These are phyloP conservation scores for Aureobasidium sp. DNA, from an alignment of 2,329 filamentous ascomycete species.

Conservation along the genomic window DNA sequence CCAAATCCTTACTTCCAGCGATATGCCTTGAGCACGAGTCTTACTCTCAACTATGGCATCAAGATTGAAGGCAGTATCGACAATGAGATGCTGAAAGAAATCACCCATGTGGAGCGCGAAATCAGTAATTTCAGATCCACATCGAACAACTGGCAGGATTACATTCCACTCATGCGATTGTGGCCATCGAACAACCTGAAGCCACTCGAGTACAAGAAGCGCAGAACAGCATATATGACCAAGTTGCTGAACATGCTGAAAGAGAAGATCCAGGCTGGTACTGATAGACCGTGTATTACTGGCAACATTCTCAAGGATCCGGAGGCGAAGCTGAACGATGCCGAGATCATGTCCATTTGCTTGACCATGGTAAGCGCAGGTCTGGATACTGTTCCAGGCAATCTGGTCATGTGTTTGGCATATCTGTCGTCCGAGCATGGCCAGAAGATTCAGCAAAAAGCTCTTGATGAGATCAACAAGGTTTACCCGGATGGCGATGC, in stretches of 20 bases:
- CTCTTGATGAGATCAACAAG: constrained; percentile 62
- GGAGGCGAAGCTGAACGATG: constrained; percentile 61
- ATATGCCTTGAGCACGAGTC: constrained; percentile 67
- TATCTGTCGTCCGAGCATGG: constrained; percentile 63
- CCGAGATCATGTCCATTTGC: constrained; percentile 73
- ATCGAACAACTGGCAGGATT: constrained; percentile 75
- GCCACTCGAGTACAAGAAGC: constrained; percentile 58
- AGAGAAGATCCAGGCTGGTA: constrained; percentile 54
- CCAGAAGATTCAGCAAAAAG: constrained; percentile 62
- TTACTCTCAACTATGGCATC: constrained; percentile 74
- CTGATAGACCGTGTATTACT: constrained; percentile 61
- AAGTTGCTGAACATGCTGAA: constrained; percentile 54
- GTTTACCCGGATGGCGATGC: constrained; percentile 67
- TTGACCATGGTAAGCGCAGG: constrained; percentile 77
- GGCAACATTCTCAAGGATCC: constrained; percentile 65
- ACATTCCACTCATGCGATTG: constrained; percentile 66
- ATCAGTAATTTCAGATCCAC: constrained; percentile 72
- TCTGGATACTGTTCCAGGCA: constrained; percentile 73
- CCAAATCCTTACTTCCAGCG: constrained; percentile 67
- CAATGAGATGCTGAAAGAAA: constrained; percentile 62
- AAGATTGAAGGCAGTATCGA: constrained; percentile 66
- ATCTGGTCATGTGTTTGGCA: constrained; percentile 72
- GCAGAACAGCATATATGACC: constrained; percentile 60
- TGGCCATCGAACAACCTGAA: constrained; percentile 55
- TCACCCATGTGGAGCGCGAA: constrained; percentile 66